A percentile compares a stretch with the other conserved stretches of the same genome.
Evolutionary conservation across 78 protist species (phyloP).

Genomic region (Tieghemostelium lacteum): DNA sequence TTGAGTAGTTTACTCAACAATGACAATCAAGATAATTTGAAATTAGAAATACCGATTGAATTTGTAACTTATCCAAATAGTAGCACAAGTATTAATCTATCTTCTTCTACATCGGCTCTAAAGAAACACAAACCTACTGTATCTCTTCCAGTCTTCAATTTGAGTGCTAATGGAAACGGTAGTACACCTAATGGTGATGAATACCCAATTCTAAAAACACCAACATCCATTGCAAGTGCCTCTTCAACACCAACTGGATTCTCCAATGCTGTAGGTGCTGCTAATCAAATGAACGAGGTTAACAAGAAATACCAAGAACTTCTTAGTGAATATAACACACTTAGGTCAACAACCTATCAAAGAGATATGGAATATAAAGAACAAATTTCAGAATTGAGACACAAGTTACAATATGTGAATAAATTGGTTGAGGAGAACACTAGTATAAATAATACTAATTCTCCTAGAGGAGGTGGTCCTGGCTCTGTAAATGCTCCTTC

Average conservation of each 20-base stretch:
- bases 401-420: not conserved
- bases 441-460: not conserved
- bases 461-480: too few species aligned
- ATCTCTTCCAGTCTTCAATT: not conserved
- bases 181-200: not conserved
- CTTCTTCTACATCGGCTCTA: too few species aligned
- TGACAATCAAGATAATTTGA: too few species aligned
- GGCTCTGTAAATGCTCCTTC: not conserved
- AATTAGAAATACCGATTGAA: too few species aligned
- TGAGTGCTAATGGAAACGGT: not conserved
- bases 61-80: too few species aligned
- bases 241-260: not conserved
- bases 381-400: not conserved
- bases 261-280: not conserved
- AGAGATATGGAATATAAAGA: not conserved
- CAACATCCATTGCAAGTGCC: constrained; percentile 1
- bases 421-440: too few species aligned
- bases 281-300: not conserved
- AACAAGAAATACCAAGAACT: not conserved
- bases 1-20: too few species aligned
- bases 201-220: not conserved
- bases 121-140: not conserved
- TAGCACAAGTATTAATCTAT: too few species aligned
- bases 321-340: not conserved
- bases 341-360: not conserved